Evolutionary conservation across 2,329 filamentous ascomycete genomes (phyloP), one percentile per base, ranked within the genome.

Genomic region (Curvularia hawaiiensis): DNA sequence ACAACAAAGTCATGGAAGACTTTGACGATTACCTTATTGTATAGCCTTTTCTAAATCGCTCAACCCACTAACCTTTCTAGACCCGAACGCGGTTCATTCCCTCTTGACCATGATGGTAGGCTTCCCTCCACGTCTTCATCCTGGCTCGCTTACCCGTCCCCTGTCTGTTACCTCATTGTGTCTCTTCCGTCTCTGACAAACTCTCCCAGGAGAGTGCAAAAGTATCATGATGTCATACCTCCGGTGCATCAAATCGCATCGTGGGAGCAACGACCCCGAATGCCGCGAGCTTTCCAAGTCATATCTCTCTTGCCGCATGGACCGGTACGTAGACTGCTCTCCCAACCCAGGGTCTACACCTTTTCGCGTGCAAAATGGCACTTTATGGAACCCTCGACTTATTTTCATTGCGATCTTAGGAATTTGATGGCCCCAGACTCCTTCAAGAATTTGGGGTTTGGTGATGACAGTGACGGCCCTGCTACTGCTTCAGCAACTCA

Each of bases 341-440:
- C 22, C 39, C 39, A 26, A 35, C 22, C 20, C 26, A 8, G 43
- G 5, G 24, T 16, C 4, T 20, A 24, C 11, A 38, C 30, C 5
- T 8, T 41, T 22, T 8, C n/a, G 26, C 16, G 22, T 3, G 2
- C 1, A 10, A 28, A 9, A 14, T 50, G 62, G 1, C 56, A 54
- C 61, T 59, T 35, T 1, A 24, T 45, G 28, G 43, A 56, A 26
- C 51, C 50, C 16, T 40, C 47, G 35, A 54, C 71, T 75, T 64
- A 75, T 64, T 22, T 46, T 30, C 55, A 20, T 35, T 48, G 58
- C 51, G 39, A 20, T 28, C 40, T 63, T 57, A 76, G 92, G 66
- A 97, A 98, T 73, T 81, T 99, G 31, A 99, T 99, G 95, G 93
- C 93, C 8, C 91, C 86, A 66, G 95, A 99, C 72, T 91, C 96